These are phyloP conservation scores for Fistulinella staudtii DNA, from an alignment of 1,284 basidiomycete species.

Conservation along the genomic window DNA sequence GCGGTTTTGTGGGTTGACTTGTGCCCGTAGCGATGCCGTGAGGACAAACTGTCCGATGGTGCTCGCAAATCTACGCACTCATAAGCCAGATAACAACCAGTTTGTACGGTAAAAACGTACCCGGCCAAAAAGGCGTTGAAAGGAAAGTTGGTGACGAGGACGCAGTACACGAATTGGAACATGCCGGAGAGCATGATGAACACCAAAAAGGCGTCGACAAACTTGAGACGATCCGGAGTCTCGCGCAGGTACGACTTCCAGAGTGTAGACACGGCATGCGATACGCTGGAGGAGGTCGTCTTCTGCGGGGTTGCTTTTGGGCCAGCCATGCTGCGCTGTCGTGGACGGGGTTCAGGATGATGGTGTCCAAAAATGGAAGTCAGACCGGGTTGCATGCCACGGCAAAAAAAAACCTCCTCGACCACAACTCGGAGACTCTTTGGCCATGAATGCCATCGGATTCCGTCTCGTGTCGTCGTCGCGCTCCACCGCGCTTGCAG, in stretches of 20 bases:
- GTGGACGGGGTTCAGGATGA: too few species aligned
- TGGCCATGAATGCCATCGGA: slow-evolving; percentile 26
- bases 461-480: slow-evolving; percentile 26
- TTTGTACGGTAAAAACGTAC: slow-evolving; percentile 46
- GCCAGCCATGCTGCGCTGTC: slow-evolving; percentile 21
- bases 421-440: too few species aligned
- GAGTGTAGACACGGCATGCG: slow-evolving; percentile 54
- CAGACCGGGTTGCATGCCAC: background rate
- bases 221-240: slow-evolving; percentile 84
- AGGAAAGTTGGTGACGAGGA: slow-evolving; percentile 89
- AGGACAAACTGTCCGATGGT: slow-evolving; percentile 97
- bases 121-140: slow-evolving; percentile 97
- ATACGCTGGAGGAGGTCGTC: slow-evolving; percentile 29
- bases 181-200: slow-evolving; percentile 93
- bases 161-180: slow-evolving; percentile 88
- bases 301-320: slow-evolving; percentile 34
- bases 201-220: slow-evolving; percentile 89
- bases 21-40: slow-evolving; percentile 85
- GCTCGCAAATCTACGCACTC: slow-evolving; percentile 72
- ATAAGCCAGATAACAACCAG: slow-evolving; percentile 1
- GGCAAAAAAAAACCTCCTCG: too few species aligned
- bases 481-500: slow-evolving; percentile 13
- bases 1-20: slow-evolving; percentile 86
- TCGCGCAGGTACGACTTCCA: slow-evolving; percentile 75
- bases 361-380: too few species aligned